Base-by-base conservation (phyloP, 495 filamentous ascomycete genomes). In the Trichoderma gamsii region DNA sequence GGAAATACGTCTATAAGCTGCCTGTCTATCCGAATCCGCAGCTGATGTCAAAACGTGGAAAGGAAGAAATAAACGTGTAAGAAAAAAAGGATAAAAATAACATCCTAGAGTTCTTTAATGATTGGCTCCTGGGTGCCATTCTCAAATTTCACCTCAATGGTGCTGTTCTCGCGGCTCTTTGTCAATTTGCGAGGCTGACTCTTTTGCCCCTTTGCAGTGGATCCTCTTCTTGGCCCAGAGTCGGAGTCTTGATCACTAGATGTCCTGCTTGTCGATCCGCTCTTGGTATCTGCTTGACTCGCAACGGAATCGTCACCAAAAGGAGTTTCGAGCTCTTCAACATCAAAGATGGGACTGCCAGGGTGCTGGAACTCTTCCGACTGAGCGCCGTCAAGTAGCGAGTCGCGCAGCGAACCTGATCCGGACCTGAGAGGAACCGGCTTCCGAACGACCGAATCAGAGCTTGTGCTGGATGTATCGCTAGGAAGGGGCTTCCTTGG, bases 121-220 rank as follows among this genome's bases (percentile, higher is more conserved):
- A 61, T 61, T 1, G 27, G 25, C 56, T 61, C 27, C 11, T 61
- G 27, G 25, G 23, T 12, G 9, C 56, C 27, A 16, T 61, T 61
- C 6, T 61, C 56, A 4, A 61, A 15, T 18, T 65, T 27, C 2
- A 32, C 35, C n/a, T 65, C 41, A 18, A 32, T 1, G 13, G 9
- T 32, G 69, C 69, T 73, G 41, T 43, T 73, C 21, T 68, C 72
- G 16, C 76, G 73, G 51, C 27, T 69, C 65, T 77, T 76, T 6
- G 66, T 71, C 38, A 76, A 66, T 67, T 77, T 76, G 44, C 71
- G 72, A 23, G 73, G 70, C 66, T 66, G 72, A 4, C 72, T 72
- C 25, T 73, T 75, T 4, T 44, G 63, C 16, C n/a, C 61, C 38
- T 41, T 12, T 18, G 63, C n/a, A 32, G 35, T 32, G 43, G 63